phyloP scores from a whole-genome alignment of 2,329 filamentous ascomycete genomes.

The Aspergillus jensenii region DNA sequence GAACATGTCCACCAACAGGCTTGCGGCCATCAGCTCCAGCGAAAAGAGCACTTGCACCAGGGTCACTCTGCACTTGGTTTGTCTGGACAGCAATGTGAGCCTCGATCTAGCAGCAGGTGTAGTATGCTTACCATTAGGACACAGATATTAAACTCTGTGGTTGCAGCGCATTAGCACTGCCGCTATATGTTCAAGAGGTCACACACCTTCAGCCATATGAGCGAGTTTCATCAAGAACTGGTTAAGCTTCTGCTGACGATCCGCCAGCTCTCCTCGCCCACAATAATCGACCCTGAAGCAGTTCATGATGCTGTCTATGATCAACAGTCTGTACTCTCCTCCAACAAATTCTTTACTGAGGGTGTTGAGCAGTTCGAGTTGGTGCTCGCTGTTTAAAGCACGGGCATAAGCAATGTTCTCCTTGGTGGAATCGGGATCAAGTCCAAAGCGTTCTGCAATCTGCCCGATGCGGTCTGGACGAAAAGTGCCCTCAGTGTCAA shows the following conservation, averaged over 20 bases:
- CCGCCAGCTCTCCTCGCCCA: constrained; percentile 66
- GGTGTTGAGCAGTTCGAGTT: constrained; percentile 63
- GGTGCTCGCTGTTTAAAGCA: constrained; percentile 65
- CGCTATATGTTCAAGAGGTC: not conserved
- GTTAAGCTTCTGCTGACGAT: constrained; percentile 67
- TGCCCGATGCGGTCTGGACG: constrained; percentile 66
- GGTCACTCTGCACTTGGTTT: constrained; percentile 71
- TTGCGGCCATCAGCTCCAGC: constrained; percentile 68
- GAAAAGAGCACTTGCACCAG: constrained; percentile 67
- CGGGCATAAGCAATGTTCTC: constrained; percentile 69
- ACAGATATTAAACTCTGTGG: constrained; percentile 64
- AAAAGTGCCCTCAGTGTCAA: constrained; percentile 67
- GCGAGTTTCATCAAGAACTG: constrained; percentile 64
- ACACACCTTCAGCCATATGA: constrained; percentile 62
- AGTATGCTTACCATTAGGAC: constrained; percentile 57
- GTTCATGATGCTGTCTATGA: constrained; percentile 71
- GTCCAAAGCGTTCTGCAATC: constrained; percentile 65
- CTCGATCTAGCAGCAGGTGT: not conserved
- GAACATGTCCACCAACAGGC: constrained; percentile 66
- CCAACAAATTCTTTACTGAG: constrained; percentile 61
- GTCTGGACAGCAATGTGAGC: constrained; percentile 47
- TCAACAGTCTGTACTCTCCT: constrained; percentile 64
- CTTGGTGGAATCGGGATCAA: constrained; percentile 58
- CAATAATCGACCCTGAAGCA: constrained; percentile 67
- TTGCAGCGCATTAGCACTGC: constrained; percentile 2